phyloP scores from a whole-genome alignment of 768 basidiomycete species.

The Pulveroboletus sp. region DNA sequence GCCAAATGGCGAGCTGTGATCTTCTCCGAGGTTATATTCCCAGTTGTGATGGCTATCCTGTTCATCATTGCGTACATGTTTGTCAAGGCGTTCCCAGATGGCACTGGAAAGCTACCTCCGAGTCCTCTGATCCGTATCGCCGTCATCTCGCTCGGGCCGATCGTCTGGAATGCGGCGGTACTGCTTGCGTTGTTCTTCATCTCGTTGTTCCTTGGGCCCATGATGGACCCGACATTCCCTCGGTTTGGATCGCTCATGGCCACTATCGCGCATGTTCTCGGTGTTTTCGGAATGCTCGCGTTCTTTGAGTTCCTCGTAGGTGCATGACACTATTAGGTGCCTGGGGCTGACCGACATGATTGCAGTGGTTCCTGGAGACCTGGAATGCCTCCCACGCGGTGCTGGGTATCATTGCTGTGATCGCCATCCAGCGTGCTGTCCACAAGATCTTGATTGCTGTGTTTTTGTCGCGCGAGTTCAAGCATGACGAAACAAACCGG shows the following conservation, averaged over 20 bases:
- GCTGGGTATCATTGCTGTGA: slow-evolving; percentile 87
- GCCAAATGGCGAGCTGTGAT: slow-evolving; percentile 91
- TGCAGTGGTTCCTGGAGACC: slow-evolving; percentile 88
- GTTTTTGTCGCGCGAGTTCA: slow-evolving; percentile 96
- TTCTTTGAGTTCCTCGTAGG: slow-evolving; percentile 96
- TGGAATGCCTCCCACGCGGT: slow-evolving; percentile 94
- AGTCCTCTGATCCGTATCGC: slow-evolving; percentile 91
- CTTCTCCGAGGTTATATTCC: slow-evolving; percentile 84
- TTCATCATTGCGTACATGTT: slow-evolving; percentile 92
- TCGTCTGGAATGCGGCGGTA: slow-evolving; percentile 92
- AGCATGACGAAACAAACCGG: slow-evolving; percentile 97
- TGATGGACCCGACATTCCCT: slow-evolving; percentile 79
- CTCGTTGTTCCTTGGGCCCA: slow-evolving; percentile 90
- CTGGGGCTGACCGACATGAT: slow-evolving; percentile 14
- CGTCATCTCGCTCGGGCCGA: slow-evolving; percentile 89
- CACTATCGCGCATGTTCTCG: slow-evolving; percentile 78
- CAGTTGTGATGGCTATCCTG: slow-evolving; percentile 78
- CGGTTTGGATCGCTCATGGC: slow-evolving; percentile 94
- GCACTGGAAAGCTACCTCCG: slow-evolving; percentile 61
- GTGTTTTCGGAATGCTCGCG: slow-evolving; percentile 82
- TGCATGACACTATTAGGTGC: slow-evolving; percentile 10
- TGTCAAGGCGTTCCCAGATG: slow-evolving; percentile 80
- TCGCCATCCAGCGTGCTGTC: slow-evolving; percentile 87
- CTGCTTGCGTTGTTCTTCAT: slow-evolving; percentile 85
- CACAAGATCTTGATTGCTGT: slow-evolving; percentile 94